Base-by-base conservation (phyloP, 331 rosid genomes). In the Rhamnella rubrinervis region DNA sequence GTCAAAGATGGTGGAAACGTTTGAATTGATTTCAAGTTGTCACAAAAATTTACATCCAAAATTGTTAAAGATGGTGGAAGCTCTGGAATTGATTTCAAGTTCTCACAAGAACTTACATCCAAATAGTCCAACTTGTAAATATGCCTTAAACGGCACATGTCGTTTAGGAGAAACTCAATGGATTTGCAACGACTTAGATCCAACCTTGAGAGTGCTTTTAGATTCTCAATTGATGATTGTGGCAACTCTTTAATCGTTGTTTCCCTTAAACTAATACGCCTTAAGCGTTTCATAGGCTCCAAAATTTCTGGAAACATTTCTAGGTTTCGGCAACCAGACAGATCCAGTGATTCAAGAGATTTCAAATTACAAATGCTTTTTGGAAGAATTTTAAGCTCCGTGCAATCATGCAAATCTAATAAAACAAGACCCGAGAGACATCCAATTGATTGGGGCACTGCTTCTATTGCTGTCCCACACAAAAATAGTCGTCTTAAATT, bases 291-390 rank as follows among this genome's bases (percentile, higher is more conserved):
- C 71, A 73, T 73, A 14, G 44, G 65, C 19, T 25, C 58, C 21
- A 20, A 40, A 20, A 71, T 50, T 37, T 35, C 62, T 28, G 68
- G 68, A 40, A 71, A 71, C 4, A n/a, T n/a, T n/a, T n/a, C n/a
- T n/a, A n/a, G n/a, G n/a, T n/a, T n/a, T n/a, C n/a, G n/a, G n/a
- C n/a, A n/a, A n/a, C n/a, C n/a, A n/a, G n/a, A n/a, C n/a, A n/a
- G n/a, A n/a, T n/a, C n/a, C n/a, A n/a, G n/a, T n/a, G n/a, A n/a
- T n/a, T n/a, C n/a, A n/a, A n/a, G n/a, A n/a, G n/a, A n/a, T n/a
- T n/a, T n/a, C n/a, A n/a, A n/a, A n/a, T n/a, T n/a, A n/a, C n/a
- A n/a, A n/a, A n/a, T n/a, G n/a, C n/a, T n/a, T n/a, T n/a, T n/a
- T n/a, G n/a, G n/a, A n/a, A n/a, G n/a, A n/a, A n/a, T n/a, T n/a